Base-by-base conservation (phyloP, 2,329 filamentous ascomycete species). In the Trichoderma sp. region DNA sequence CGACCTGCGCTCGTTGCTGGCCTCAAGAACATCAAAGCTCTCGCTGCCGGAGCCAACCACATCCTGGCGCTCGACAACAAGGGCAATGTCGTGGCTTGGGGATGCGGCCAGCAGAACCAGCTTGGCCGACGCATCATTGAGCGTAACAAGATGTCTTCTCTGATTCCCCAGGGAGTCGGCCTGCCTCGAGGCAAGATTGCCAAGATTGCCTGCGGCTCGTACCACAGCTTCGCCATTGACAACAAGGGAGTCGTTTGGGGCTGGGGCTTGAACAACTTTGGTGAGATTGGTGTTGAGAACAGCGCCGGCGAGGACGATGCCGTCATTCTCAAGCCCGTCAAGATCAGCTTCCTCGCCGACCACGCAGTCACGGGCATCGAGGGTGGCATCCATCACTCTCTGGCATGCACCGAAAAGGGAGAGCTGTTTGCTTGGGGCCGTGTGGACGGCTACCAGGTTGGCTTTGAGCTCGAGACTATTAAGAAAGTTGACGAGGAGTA, bases 211-310 rank as follows among this genome's bases (percentile, higher is more conserved):
- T 89, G 87, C 71, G 93, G 93, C 53, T 87, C 90, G 15, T 94
- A 94, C 79, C 92, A 97, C 81, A 91, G 89, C 72, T 94, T 97
- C 72, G 92, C 92, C 19, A 83, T 97, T 56, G 88, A 90, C 78
- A 84, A 86, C 67, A 85, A 87, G 15, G 91, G 89, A 45, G 84
- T 86, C 34, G 90, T 94, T 35, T 95, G 89, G 79, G 87, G 89
- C 0, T 97, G 93, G 92, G 93, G 93, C 27, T 82, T 94, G 34
- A 97, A 97, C 84, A 93, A 91, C 79, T 96, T 92, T 78, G 91
- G 90, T 70, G 90, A 97, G 80, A 92, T 91, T 17, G 92, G 81
- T 5, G 87, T 91, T 61, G 82, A 83, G 60, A 82, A 85, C 63
- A 85, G 91, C 68, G 82, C 80, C 39, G 77, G 81, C 22, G 77